Conservation (phyloP, 2,329 filamentous ascomycete genomes). For the Thermothelomyces thermophilus region DNA sequence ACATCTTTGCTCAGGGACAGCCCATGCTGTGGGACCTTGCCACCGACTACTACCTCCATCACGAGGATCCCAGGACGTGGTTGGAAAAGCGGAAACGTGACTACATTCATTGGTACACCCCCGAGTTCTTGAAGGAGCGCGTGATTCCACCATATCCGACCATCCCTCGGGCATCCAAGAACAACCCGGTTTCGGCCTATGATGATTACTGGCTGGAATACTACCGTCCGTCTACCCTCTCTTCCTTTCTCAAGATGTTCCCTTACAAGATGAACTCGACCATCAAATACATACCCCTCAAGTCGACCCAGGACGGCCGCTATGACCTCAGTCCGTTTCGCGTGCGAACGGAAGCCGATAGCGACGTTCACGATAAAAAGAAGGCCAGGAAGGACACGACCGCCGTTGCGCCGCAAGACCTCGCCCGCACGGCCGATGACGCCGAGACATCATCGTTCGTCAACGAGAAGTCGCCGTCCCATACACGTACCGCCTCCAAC, state of each 20-base stretch:
- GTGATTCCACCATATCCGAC: slow-evolving; percentile 45
- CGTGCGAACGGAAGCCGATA: slow-evolving; percentile 60
- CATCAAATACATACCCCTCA: slow-evolving; percentile 72
- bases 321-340: slow-evolving; percentile 87
- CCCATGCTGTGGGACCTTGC: slow-evolving; percentile 96
- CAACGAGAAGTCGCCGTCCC: slow-evolving; percentile 22
- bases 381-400: slow-evolving; percentile 61
- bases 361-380: slow-evolving; percentile 55
- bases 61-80: slow-evolving; percentile 73
- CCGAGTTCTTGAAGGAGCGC: slow-evolving; percentile 60
- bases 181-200: slow-evolving; percentile 53
- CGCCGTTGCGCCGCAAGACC: slow-evolving; percentile 55
- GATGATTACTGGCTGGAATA: slow-evolving; percentile 99
- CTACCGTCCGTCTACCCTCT: slow-evolving; percentile 81
- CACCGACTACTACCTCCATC: slow-evolving; percentile 94
- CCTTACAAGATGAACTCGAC: slow-evolving; percentile 88
- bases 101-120: slow-evolving; percentile 88
- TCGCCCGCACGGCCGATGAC: slow-evolving; percentile 33
- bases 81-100: slow-evolving; percentile 54
- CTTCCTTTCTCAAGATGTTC: slow-evolving; percentile 87
- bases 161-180: slow-evolving; percentile 29
- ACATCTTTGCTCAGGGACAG: slow-evolving; percentile 77
- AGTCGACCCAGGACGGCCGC: slow-evolving; percentile 62
- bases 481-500: slow-evolving; percentile 27
- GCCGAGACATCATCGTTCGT: slow-evolving; percentile 33